Conservation (phyloP, 164 flowering plant species). For the Sextonia rubra region DNA sequence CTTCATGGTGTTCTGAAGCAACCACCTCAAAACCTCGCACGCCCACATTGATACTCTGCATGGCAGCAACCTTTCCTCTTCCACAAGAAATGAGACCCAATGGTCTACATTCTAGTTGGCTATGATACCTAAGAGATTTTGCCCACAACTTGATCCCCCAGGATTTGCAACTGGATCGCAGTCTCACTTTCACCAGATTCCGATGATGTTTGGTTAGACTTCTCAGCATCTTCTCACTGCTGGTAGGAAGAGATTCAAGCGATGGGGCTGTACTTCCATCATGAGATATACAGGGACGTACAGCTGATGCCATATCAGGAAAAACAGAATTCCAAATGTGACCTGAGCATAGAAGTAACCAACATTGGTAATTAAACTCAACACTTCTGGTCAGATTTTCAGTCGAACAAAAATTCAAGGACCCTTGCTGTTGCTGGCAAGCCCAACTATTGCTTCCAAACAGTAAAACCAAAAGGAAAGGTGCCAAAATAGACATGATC, state of each 20-base stretch:
- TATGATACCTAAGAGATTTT: constrained; percentile 11
- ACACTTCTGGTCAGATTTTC: background rate
- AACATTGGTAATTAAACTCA: background rate
- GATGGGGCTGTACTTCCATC: constrained; percentile 19
- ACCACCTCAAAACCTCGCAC: constrained; percentile 27
- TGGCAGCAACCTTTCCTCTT: constrained; percentile 14
- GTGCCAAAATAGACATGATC: background rate
- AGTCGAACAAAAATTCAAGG: background rate
- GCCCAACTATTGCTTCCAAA: background rate
- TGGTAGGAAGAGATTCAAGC: constrained; percentile 13
- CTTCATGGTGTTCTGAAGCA: background rate
- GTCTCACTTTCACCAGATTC: constrained; percentile 20
- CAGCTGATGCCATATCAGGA: constrained; percentile 36
- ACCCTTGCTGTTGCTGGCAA: background rate
- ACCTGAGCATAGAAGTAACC: constrained; percentile 15
- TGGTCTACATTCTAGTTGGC: constrained; percentile 12
- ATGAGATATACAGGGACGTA: constrained; percentile 24
- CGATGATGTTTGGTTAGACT: constrained; percentile 12
- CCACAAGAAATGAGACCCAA: constrained; percentile 10
- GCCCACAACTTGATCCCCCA: constrained; percentile 15
- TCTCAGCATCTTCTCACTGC: constrained; percentile 11
- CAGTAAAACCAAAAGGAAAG: background rate
- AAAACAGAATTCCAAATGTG: constrained; percentile 12
- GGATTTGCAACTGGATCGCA: constrained; percentile 14
- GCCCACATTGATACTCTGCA: background rate